Base-by-base conservation (phyloP, 164 flowering plant species). In the Aristolochia contorta region DNA sequence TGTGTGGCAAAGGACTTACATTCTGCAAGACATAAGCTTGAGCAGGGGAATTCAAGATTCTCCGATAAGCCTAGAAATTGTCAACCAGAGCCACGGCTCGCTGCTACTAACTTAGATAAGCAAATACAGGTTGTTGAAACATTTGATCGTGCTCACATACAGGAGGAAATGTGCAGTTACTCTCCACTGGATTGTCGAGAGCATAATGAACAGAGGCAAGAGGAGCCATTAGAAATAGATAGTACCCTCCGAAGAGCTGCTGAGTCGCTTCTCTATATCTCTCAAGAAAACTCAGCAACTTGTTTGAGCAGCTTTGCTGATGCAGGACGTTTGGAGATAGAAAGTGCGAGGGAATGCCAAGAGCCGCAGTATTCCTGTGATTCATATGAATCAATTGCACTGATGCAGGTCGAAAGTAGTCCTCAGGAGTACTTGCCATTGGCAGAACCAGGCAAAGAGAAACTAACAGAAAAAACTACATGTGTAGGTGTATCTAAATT, bases 281-380 rank as follows among this genome's bases (percentile, higher is more conserved):
- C 78, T 0, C 45, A 63, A 55, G 70, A 56, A 56, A 65, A 47
- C 20, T 61, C 65, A 54, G 33, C 45, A 48, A 50, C 46, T 56
- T n/a, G 64, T 65, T 65, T 65, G 43, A 69, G 59, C 50, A 46
- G 41, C 30, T 19, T 52, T 37, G 19, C 60, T 5, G 56, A 69
- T 47, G 57, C 47, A 12, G 57, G 53, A 52, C 45, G 52, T 32
- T 56, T 67, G 23, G 65, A 63, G 59, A 45, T 60, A 25, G 64
- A 56, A 52, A 59, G 33, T 30, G 63, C 52, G 37, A 54, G 65
- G 20, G 27, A 2, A 46, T 49, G 32, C 1, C 70, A 76, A 12
- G 68, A 67, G 62, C 86, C 82, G 3, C 69, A 79, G 57, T 58
- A 53, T 69, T 78, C 90, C 23, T 67, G 62, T 3, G 91, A 85